Evolutionary conservation across 139 green algal genomes (phyloP), one percentile per base, ranked within the genome.

Genomic region (Mychonastes homosphaera): DNA sequence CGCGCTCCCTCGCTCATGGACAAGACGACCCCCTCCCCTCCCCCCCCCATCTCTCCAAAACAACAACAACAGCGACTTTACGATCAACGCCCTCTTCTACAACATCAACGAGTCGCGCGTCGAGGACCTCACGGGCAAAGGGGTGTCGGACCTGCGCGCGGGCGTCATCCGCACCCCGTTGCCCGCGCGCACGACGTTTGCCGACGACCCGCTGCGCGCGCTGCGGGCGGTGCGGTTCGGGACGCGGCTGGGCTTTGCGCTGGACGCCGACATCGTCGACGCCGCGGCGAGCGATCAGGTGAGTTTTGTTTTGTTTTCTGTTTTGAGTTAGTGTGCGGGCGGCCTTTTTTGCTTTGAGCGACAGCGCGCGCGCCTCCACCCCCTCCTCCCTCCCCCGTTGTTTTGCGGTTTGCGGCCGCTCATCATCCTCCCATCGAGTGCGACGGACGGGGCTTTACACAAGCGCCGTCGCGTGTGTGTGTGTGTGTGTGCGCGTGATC

Each of bases 71-170:
- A 49, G 91, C 3, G 91, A 98, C 82, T 89, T 98, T 57, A 98
- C 91, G 3, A 87, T 98, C 63, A 98, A 98, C 74, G 75, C 70
- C 61, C 62, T 98, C 26, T 98, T 98, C 62, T 98, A 98, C 76
- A 98, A 98, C 79, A 83, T 98, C 55, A 93, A 89, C 58, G 69
- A 68, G 6, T 73, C 64, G 0, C 18, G 51, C 8, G 75, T 97
- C 18, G 89, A 97, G 72, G 89, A 97, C 62, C 81, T 96, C 64
- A 97, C 89, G 2, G 80, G 79, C 6, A 73, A 65, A 39, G 87
- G 87, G 0, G 48, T 95, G 19, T 58, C 84, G 6, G 91, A 98
- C 72, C 70, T 98, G 46, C 67, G 72, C 0, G 69, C 53, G 6
- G 85, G 89, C 24, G 64, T 95, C 46, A 85, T 98, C 34, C 76